phyloP scores from a whole-genome alignment of 1,139 yeast species.

The Geotrichum aggregatum region DNA sequence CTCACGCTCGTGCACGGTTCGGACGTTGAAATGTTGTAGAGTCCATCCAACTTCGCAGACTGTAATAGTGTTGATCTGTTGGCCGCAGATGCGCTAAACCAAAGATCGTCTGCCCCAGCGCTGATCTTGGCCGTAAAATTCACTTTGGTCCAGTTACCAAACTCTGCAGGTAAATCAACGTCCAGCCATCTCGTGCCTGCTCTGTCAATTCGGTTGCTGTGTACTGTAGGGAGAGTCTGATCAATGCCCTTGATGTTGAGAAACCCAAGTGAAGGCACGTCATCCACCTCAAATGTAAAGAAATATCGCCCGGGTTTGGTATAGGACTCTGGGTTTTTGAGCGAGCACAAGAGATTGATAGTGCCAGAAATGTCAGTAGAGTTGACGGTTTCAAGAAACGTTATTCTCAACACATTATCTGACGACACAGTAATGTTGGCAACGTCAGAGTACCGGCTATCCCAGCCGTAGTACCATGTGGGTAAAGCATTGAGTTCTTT shows the following conservation, averaged over 20 bases:
- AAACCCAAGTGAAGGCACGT: background rate
- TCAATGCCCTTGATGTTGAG: conserved; percentile 4
- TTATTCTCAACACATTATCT: conserved; percentile 11
- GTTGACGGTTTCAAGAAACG: conserved; percentile 10
- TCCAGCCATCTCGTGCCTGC: conserved; percentile 7
- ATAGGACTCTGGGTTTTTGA: conserved; percentile 9
- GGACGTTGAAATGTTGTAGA: conserved; percentile 1
- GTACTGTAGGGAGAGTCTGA: conserved; percentile 2
- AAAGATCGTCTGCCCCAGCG: background rate
- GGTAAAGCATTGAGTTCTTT: conserved; percentile 11
- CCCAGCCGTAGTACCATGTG: conserved; percentile 11
- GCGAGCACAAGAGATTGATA: conserved; percentile 2
- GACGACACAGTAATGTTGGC: conserved; percentile 14
- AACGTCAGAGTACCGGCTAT: conserved; percentile 1
- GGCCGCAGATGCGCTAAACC: conserved; percentile 3
- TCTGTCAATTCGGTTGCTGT: conserved; percentile 1
- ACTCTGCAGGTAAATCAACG: background rate
- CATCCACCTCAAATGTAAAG: conserved; percentile 6
- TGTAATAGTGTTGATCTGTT: background rate
- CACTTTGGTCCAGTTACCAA: conserved; percentile 3
- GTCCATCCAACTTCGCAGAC: background rate
- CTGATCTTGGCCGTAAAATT: conserved; percentile 8
- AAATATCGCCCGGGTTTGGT: conserved; percentile 7
- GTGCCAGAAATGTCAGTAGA: conserved; percentile 2
- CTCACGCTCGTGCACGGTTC: background rate